Evolutionary conservation across 129 eudicot genomes (phyloP).

Genomic region (Flaveria robusta): DNA sequence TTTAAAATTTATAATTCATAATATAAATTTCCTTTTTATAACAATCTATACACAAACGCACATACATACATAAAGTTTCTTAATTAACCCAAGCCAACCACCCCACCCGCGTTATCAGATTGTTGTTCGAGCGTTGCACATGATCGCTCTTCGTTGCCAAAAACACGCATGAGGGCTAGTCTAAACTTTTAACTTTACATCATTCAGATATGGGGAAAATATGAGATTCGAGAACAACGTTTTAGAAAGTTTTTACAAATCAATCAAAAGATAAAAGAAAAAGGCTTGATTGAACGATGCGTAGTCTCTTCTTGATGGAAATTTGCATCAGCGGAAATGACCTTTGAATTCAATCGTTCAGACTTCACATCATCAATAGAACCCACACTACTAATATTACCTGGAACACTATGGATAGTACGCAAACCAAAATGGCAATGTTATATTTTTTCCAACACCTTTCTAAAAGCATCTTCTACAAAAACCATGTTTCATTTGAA

Average conservation of each 20-base stretch:
- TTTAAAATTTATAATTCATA: no score
- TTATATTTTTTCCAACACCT: conserved; percentile 18
- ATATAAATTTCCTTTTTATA: no score
- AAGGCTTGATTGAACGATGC: conserved; percentile 12
- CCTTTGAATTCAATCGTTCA: conserved; percentile 12
- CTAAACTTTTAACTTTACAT: no score
- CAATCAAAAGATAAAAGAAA: conserved; percentile 12
- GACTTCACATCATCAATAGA: conserved; percentile 25
- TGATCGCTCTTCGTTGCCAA: no score
- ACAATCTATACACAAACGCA: no score
- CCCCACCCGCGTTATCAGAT: no score
- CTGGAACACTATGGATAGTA: neutral
- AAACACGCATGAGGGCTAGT: no score
- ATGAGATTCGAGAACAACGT: neutral
- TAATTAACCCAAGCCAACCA: no score
- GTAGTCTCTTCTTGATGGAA: conserved; percentile 12
- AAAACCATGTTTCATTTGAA: neutral
- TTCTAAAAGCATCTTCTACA: neutral
- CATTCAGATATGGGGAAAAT: conserved; percentile 16
- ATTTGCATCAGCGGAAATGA: conserved; percentile 13
- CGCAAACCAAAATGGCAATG: conserved; percentile 20
- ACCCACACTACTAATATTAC: conserved; percentile 10
- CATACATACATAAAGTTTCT: no score
- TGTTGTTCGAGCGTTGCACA: no score
- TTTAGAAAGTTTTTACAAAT: conserved; percentile 6